Base-by-base conservation (phyloP, 805 yeast species). In the Pichia heedii region DNA sequence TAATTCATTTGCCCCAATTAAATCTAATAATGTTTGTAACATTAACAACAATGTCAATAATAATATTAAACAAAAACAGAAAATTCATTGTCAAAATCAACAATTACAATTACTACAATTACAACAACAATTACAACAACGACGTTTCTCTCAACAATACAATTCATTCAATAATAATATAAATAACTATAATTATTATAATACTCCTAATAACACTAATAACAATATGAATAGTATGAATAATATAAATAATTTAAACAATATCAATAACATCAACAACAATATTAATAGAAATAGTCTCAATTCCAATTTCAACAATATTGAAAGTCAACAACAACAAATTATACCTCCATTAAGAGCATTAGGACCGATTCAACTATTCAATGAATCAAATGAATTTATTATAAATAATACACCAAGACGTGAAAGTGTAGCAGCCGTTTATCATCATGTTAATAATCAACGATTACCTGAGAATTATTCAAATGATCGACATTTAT, bases 341-440 rank as follows among this genome's bases (percentile, higher is more conserved):
- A 54, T 58, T 21, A 44, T 58, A 5, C 65, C 66, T n/a, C 67
- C 66, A 3, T 48, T 55, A 27, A 50, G 66, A 49, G 56, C 55
- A 13, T 57, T 56, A 36, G 62, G 56, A 5, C 65, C 65, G 1
- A 54, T 53, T 10, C 60, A 60, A 7, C 46, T 49, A 20, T 40
- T 46, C 5, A 41, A 36, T 20, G 37, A 44, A 15, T 37, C 42
- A 19, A 51, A 48, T 11, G 36, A 45, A 6, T 13, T 24, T 24
- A 24, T 10, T 24, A 2, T 13, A 6, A 43, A 13, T 16, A 35
- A 53, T 22, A 19, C 44, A 3, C 52, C 48, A 29, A 51, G 65
- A 50, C 49, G 65, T 42, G 63, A 59, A 37, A 60, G 64, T 9
- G 58, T 57, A 30, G 65, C 65, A 16, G 53, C 58, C 6, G 50